These are phyloP conservation scores for Danielia oregonensis DNA, from an alignment of 805 yeast genomes.

Conservation along the genomic window DNA sequence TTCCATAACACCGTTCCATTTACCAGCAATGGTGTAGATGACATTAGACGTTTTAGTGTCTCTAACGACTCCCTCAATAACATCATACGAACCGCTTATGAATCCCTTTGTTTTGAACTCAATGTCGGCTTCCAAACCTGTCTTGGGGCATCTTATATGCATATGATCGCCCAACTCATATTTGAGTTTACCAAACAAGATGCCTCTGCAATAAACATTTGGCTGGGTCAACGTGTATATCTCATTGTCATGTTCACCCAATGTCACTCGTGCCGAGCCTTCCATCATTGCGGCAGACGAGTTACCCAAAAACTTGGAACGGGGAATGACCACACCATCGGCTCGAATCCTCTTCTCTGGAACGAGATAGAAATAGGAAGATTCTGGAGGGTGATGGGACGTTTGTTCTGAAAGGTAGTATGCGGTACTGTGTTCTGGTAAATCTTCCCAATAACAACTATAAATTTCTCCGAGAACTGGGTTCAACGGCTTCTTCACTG, in stretches of 20 bases:
- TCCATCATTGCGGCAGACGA: slow-evolving; percentile 98
- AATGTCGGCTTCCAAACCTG: slow-evolving; percentile 66
- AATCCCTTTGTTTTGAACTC: slow-evolving; percentile 96
- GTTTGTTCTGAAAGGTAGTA: slow-evolving; percentile 92
- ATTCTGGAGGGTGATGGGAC: slow-evolving; percentile 97
- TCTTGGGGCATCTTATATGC: slow-evolving; percentile 59
- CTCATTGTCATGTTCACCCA: slow-evolving; percentile 65
- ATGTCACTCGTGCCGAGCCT: slow-evolving; percentile 70
- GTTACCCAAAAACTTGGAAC: slow-evolving; percentile 86
- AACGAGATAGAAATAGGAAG: slow-evolving; percentile 83
- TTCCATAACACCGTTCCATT: slow-evolving; percentile 87
- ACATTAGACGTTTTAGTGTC: slow-evolving; percentile 46
- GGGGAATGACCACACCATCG: slow-evolving; percentile 87
- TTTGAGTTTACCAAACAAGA: slow-evolving; percentile 83
- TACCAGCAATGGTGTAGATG: slow-evolving; percentile 71
- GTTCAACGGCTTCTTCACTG: slow-evolving; percentile 94
- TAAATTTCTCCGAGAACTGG: slow-evolving; percentile 93
- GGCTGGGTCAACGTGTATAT: slow-evolving; percentile 88
- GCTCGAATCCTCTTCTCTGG: slow-evolving; percentile 80
- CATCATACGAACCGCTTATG: slow-evolving; percentile 87
- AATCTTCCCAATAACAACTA: slow-evolving; percentile 88
- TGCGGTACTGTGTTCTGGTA: slow-evolving; percentile 62
- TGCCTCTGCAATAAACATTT: slow-evolving; percentile 91
- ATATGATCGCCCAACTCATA: slow-evolving; percentile 92
- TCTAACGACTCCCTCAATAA: slow-evolving; percentile 67